Evolutionary conservation across 805 yeast species (phyloP), one percentile per base, ranked within the genome.

Genomic region (Kuraishia hungarica): DNA sequence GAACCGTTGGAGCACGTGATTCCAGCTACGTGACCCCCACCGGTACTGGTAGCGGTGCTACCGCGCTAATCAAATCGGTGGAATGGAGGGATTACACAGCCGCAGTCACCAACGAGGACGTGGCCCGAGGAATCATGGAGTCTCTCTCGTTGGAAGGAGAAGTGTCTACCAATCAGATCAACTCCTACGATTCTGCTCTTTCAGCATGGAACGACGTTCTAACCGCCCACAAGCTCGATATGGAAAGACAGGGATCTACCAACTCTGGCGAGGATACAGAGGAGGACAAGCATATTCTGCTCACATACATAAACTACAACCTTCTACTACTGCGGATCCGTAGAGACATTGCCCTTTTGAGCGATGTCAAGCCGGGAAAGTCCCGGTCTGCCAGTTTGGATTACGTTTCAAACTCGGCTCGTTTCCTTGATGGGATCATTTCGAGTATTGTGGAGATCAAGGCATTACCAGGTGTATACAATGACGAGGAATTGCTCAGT

Each of bases 401-500:
- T 7, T 61, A 57, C 50, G 63, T 70, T 51, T 74, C 72, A 55
- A 84, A 83, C 59, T 65, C 72, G 5, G 64, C 77, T 48, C 75
- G 84, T 56, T 66, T 86, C 23, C 76, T 75, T 57, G 80, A 78
- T 22, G 72, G 77, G 8, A 75, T 89, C 46, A 67, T 77, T 13
- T 71, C 75, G 51, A 82, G 87, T 19, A 66, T 86, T 39, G 70
- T 69, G 2, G 86, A 85, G 60, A 70, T 90, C 51, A 75, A 79
- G 63, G 96, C 90, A 57, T 76, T 94, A 53, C 97, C 97, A 0
- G 98, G 98, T 75, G 96, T 93, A 20, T 83, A 87, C 64, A 88
- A 89, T 54, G 96, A 90, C 65, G 94, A 87, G 54, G 84, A 78
- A 22, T 75, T 93, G 54, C 67, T 73, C 58, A 70, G 71, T 6